Evolutionary conservation across 345 rosid genomes (phyloP), one percentile per base, ranked within the genome.

Genomic region (Camelina neglecta): DNA sequence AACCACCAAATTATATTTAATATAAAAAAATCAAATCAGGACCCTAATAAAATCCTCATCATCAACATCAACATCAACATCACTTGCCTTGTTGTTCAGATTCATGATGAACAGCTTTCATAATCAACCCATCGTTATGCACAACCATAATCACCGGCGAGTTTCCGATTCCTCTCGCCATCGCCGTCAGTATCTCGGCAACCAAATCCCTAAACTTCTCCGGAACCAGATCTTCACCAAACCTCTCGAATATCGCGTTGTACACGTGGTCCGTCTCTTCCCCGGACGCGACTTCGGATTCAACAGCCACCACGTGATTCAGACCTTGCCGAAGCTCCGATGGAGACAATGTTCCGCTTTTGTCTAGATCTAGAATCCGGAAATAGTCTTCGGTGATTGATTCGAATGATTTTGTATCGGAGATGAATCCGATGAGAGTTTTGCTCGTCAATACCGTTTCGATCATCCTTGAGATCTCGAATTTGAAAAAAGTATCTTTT

Each of bases 91-190:
- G 57, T 10, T 13, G 57, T 7, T 13, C 38, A 2, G 21, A 60
- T 75, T 85, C 90, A 58, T 82, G 85, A 50, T 81, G 79, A 49
- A 85, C 82, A n/a, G 86, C 90, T 76, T 80, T 81, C 87, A 81
- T 80, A 12, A 87, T 80, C 83, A 82, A 75, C 45, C 94, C 86
- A 18, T 75, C 82, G 5, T 69, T 60, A 65, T 79, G 82, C 47
- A 86, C 82, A 54, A 70, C 86, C 74, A 86, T 69, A 0, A 81
- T 31, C 11, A 87, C 80, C 2, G 85, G 92, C 31, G 81, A 45
- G 21, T 71, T 51, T 0, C 90, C 90, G 11, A 87, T 72, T 58
- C 85, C 87, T 11, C 77, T 71, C 11, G 85, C 92, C 85, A 87
- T 75, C 15, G 88, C 87, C 29, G 72, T 65, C 88, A 86, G 49